Base-by-base conservation (phyloP, 805 yeast genomes). In the Kluyveromyces lactis region DNA sequence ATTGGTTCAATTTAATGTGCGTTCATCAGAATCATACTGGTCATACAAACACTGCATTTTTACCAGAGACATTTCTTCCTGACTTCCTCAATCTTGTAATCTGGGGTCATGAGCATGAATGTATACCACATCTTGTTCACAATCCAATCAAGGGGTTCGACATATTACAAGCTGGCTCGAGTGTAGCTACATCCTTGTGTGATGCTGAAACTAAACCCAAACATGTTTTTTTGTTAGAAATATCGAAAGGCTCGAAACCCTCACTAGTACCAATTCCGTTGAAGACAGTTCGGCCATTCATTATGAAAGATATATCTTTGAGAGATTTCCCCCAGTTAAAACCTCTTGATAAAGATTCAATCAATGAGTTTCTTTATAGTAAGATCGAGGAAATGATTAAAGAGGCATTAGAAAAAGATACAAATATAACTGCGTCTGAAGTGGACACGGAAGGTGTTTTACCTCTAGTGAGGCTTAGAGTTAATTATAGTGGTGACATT, bases 91-190 rank as follows among this genome's bases (percentile, higher is more conserved):
- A 92, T 54, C 67, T 90, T 41, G 79, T 92, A 0, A 64, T 89
- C 2, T 92, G 98, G 98, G 98, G 98, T 13, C 98, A 92, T 60
- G 98, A 92, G 57, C 98, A 92, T 60, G 97, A 92, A 56, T 86
- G 97, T 53, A 70, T 80, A 4, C 85, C 90, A 1, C 75, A 74
- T 42, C 77, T 95, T 0, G 71, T 68, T 1, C 66, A 66, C 33
- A 81, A 81, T 50, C 52, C 64, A 2, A 43, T 51, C 4, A 73
- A 71, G 43, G 81, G 80, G 1, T 86, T 90, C 53, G 77, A 77
- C 40, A 86, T 87, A 0, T 67, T 92, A 28, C 96, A 87, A 56
- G 92, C 95, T 0, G 98, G 98, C 1, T 85, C 95, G 1, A 83
- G 95, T 0, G 83, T 92, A 13, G 97, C 95, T 0, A 92, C 98